Base-by-base conservation (phyloP, 2,329 filamentous ascomycete species). In the Hysterium pulicare region DNA sequence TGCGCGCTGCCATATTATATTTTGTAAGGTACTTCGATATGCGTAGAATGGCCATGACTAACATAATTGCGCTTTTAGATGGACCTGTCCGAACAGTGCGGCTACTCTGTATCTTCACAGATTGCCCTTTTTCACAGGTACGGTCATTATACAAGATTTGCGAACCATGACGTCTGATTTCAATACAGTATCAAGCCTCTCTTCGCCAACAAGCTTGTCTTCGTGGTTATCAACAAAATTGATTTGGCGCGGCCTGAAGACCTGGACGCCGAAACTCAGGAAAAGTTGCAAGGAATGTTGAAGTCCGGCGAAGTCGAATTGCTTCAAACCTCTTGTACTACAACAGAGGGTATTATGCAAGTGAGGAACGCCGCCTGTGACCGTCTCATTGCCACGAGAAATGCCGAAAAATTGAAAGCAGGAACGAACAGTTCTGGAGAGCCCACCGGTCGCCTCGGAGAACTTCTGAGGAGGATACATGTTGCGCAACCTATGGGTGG, bases 161-260 rank as follows among this genome's bases (percentile, higher is more conserved):
- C n/a, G n/a, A n/a, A n/a, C n/a, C n/a, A n/a, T n/a, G n/a, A n/a
- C n/a, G n/a, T n/a, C n/a, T n/a, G n/a, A n/a, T n/a, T n/a, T n/a
- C n/a, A n/a, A n/a, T n/a, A n/a, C n/a, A 94, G 86, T 68, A 95
- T 97, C 71, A 95, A 94, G 74, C 93, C 93, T 23, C 78, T 98
- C 17, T 98, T 98, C 66, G 84, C 90, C 41, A 96, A 97, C 75
- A 97, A 97, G 75, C 79, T 97, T 37, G 91, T 97, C 33, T 97
- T 95, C 67, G 79, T 98, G 44, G 88, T 97, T 44, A 79, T 97
- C 71, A 98, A 98, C 83, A 98, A 98, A 78, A 96, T 96, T 55
- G 93, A 98, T 68, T 81, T 97, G 46, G 82, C 85, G 63, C 81
- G 83, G 46, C 90, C 90, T 1, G 89, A 95, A 61, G 90, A 97